Evolutionary conservation across 139 green algal genomes (phyloP).

Genomic region (Asterochloris erici): DNA sequence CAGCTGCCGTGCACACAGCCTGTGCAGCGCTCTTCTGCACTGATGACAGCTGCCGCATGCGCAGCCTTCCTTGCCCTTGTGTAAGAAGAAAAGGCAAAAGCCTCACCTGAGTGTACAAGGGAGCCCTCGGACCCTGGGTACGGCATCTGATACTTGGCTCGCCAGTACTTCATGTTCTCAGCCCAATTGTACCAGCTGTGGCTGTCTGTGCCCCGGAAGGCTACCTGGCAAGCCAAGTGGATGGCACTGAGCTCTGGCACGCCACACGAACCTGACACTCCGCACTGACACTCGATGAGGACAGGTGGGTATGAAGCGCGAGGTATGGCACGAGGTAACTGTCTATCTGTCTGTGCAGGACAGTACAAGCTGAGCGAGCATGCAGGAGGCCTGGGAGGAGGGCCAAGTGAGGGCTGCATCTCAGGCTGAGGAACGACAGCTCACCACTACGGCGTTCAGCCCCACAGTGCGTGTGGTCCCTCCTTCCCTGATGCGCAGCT

Average conservation of each 20-base stretch:
- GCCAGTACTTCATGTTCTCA: constrained; percentile 79
- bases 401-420: not conserved
- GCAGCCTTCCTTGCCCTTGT: too few relatives aligned
- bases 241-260: not conserved
- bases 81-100: not conserved
- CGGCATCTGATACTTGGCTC: constrained; percentile 38
- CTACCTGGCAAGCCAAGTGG: constrained; percentile 57
- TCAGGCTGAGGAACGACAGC: too few relatives aligned
- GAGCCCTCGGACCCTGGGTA: constrained; percentile 34
- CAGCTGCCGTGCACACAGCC: too few relatives aligned
- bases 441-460: not conserved
- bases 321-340: not conserved
- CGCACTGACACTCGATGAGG: constrained; percentile 69
- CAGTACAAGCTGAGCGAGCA: not conserved
- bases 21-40: too few relatives aligned
- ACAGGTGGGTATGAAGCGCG: constrained; percentile 38
- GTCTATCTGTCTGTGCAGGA: not conserved
- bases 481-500: not conserved
- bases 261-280: constrained; percentile 58
- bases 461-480: not conserved
- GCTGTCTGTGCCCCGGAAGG: constrained; percentile 74
- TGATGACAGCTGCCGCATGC: too few relatives aligned
- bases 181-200: constrained; percentile 58
- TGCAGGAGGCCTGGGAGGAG: not conserved
- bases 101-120: constrained; percentile 58